Base-by-base conservation (phyloP, 768 basidiomycete genomes). In the Gautieria morchelliformis region DNA sequence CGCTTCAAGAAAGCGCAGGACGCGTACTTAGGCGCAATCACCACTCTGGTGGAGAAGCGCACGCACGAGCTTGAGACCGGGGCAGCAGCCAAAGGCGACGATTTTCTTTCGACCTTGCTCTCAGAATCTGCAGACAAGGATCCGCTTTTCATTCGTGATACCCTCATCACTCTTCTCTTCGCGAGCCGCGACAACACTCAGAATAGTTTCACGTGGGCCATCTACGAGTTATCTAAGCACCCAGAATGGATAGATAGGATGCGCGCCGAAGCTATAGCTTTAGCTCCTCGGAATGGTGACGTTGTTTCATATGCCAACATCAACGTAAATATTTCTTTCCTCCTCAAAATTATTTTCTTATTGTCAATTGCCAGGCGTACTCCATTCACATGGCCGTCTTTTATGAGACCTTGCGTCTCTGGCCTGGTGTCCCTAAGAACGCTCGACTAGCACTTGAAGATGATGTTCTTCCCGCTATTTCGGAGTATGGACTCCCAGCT, bases 101-200 rank as follows among this genome's bases (percentile, higher is more conserved):
- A 53, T 20, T 53, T 39, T 27, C 40, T 53, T 19, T 37, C 33
- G 7, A 33, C 40, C 17, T 30, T 53, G 33, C 53, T 63, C 14
- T 7, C 49, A n/a, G 58, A 59, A 40, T 9, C 40, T 15, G 39
- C 12, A 17, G 37, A 46, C 22, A 45, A 51, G 19, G 56, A 61
- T 37, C 46, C 48, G 17, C 22, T 46, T 15, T 20, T 57, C 30
- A n/a, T 58, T 10, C 37, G 61, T 5, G 59, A 63, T 42, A 62
- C 52, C 14, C 52, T 63, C 14, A 52, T 63, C 30, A 53, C 56
- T 3, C 40, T 63, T 7, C 56, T 63, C 17, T 62, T 62, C 37
- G 63, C 61, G 24, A 58, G 63, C 4, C 45, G 53, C 9, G 63
- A 63, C 39, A 63, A 56, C 27, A 62, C 59, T 2, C 59, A 55